These are phyloP conservation scores for Xylaria sp. DNA, from an alignment of 2,329 filamentous ascomycete genomes.

Conservation along the genomic window DNA sequence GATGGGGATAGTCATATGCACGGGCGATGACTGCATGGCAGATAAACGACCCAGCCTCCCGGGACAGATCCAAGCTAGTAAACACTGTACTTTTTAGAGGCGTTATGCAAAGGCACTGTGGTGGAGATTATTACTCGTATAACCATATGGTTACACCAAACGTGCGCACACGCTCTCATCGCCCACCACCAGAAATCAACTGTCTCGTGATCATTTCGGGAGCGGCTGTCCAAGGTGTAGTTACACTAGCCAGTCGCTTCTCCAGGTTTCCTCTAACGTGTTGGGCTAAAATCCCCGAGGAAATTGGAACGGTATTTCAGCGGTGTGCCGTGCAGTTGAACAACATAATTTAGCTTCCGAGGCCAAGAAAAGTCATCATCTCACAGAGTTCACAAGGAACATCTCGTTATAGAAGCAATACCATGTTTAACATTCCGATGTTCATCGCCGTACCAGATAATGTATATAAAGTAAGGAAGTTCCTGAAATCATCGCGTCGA, in stretches of 20 bases:
- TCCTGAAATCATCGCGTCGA: background rate
- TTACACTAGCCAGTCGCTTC: background rate
- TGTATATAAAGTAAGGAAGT: background rate
- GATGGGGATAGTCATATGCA: background rate
- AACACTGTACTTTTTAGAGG: no score
- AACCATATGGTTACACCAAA: no score
- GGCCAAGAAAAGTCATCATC: no score
- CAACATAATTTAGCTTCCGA: background rate
- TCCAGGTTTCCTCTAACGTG: background rate
- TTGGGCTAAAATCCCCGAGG: background rate
- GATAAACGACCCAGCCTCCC: background rate
- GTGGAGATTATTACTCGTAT: no score
- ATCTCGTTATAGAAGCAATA: no score
- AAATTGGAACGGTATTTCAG: background rate
- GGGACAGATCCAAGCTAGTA: background rate
- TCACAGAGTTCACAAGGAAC: no score
- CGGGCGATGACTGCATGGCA: background rate
- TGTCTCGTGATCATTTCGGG: background rate
- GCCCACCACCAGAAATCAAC: no score
- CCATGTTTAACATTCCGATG: no score
- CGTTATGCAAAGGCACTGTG: no score
- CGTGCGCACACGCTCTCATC: no score
- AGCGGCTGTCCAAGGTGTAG: background rate
- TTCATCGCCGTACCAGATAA: background rate
- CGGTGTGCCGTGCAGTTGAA: background rate